Evolutionary conservation across 2,329 filamentous ascomycete genomes (phyloP).

Genomic region (Cladosporium sp.): DNA sequence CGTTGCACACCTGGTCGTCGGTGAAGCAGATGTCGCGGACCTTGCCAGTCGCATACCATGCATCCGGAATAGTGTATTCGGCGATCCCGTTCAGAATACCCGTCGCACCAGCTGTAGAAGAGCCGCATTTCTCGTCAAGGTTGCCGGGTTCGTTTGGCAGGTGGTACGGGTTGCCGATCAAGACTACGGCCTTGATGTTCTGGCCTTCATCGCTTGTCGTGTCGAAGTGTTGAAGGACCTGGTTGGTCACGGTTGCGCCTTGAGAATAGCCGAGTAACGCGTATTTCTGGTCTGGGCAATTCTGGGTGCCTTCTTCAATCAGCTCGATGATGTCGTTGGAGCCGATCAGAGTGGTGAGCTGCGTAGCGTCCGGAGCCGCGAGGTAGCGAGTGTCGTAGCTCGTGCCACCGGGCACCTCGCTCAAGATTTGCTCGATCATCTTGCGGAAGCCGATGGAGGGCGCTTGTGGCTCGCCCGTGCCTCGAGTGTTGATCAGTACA

Average conservation of each 20-base stretch:
- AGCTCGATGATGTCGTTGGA: slow-evolving; percentile 30
- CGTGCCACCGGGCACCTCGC: slow-evolving; percentile 24
- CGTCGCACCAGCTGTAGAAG: slow-evolving; percentile 30
- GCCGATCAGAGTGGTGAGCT: slow-evolving; percentile 23
- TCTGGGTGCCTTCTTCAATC: slow-evolving; percentile 23
- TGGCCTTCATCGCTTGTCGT: slow-evolving; percentile 26
- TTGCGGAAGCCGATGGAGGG: slow-evolving; percentile 28
- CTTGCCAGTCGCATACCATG: not conserved
- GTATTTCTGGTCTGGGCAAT: slow-evolving; percentile 29
- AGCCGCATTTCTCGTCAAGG: slow-evolving; percentile 33
- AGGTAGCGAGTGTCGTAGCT: slow-evolving; percentile 33
- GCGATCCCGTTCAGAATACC: slow-evolving; percentile 16
- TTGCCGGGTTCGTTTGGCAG: slow-evolving; percentile 23
- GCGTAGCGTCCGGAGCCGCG: slow-evolving; percentile 16
- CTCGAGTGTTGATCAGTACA: slow-evolving; percentile 24
- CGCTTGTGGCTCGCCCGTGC: slow-evolving; percentile 23
- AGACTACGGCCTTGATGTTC: slow-evolving; percentile 31
- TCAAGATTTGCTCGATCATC: slow-evolving; percentile 29
- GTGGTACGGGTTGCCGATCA: slow-evolving; percentile 33
- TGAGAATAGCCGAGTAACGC: slow-evolving; percentile 31
- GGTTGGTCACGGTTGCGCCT: slow-evolving; percentile 33
- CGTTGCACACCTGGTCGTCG: not conserved
- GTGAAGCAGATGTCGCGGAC: not conserved
- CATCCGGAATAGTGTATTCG: slow-evolving; percentile 21
- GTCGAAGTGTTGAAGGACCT: slow-evolving; percentile 30